Evolutionary conservation across 2,329 filamentous ascomycete species (phyloP).

Genomic region (Sporothrix brasiliensis): DNA sequence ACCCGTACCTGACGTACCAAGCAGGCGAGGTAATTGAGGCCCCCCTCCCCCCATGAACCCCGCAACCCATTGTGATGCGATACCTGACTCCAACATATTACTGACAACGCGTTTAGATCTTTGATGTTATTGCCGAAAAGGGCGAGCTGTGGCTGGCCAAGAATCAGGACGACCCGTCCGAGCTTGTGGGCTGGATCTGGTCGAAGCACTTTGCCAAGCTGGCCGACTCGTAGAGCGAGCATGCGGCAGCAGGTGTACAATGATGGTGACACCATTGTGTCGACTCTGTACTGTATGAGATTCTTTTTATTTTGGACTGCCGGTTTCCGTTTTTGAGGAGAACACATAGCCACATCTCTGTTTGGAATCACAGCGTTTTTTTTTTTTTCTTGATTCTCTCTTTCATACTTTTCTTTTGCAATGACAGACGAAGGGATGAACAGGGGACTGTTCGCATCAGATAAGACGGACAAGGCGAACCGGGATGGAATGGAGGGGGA

Average conservation of each 20-base stretch:
- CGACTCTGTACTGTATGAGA: background rate
- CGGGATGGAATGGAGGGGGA: slow-evolving; percentile 3
- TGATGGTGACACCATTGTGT: background rate
- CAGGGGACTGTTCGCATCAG: background rate
- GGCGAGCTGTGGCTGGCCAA: slow-evolving; percentile 96
- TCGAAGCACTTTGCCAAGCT: slow-evolving; percentile 90
- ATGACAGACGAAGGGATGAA: slow-evolving; percentile 6
- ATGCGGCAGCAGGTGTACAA: background rate
- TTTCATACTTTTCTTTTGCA: background rate
- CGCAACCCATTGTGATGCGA: too few relatives aligned
- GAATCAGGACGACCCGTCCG: slow-evolving; percentile 86
- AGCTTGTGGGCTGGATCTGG: slow-evolving; percentile 95
- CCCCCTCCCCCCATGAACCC: too few relatives aligned
- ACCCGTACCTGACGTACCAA: slow-evolving; percentile 93
- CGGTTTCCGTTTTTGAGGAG: background rate
- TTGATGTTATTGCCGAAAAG: slow-evolving; percentile 92
- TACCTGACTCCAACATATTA: background rate
- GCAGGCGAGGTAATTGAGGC: slow-evolving; percentile 71
- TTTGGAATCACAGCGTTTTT: background rate
- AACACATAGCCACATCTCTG: background rate
- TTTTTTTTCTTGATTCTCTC: background rate
- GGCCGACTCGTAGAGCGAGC: slow-evolving; percentile 50
- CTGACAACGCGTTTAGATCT: slow-evolving; percentile 58
- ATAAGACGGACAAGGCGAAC: slow-evolving; percentile 2
- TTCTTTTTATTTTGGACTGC: background rate